Evolutionary conservation across 148 eudicot species (phyloP).

Genomic region (Fagopyrum homotropicum): DNA sequence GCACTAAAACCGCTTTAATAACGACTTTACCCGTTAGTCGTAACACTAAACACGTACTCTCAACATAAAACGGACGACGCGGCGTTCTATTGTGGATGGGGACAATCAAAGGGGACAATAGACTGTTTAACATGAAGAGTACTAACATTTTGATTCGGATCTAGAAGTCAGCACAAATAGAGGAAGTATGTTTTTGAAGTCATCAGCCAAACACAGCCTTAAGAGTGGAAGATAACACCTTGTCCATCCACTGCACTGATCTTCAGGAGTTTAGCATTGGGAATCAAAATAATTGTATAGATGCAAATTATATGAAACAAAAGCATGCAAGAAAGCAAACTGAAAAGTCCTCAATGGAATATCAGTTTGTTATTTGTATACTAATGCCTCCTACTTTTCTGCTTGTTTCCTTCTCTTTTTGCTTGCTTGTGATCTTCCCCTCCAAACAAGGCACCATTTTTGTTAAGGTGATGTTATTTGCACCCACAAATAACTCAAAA

Average conservation of each 20-base stretch:
- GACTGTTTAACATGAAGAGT: not conserved
- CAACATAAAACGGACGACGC: not conserved
- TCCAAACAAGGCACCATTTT: conserved; percentile 4
- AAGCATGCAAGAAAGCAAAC: conserved; percentile 9
- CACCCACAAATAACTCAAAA: not conserved
- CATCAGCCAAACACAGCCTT: conserved; percentile 2
- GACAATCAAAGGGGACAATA: not conserved
- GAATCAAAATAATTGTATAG: conserved; percentile 11
- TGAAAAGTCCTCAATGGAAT: not conserved
- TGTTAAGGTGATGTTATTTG: not conserved
- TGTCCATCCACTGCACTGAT: conserved; percentile 11
- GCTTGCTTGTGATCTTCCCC: not conserved
- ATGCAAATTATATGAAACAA: conserved; percentile 6
- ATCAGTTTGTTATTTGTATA: conserved; percentile 9
- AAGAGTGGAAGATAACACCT: conserved; percentile 10
- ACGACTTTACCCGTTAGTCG: no score
- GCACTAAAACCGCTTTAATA: no score
- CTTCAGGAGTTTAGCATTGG: not conserved
- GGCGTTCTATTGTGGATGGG: not conserved
- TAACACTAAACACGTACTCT: no score
- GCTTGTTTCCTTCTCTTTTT: conserved; percentile 4
- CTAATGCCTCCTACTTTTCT: conserved; percentile 6
- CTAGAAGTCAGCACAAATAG: conserved; percentile 5
- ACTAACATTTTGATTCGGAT: conserved; percentile 5
- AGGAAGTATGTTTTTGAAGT: conserved; percentile 1